phyloP scores from a whole-genome alignment of 2,329 filamentous ascomycete genomes.

The Paradendryphiella salina region DNA sequence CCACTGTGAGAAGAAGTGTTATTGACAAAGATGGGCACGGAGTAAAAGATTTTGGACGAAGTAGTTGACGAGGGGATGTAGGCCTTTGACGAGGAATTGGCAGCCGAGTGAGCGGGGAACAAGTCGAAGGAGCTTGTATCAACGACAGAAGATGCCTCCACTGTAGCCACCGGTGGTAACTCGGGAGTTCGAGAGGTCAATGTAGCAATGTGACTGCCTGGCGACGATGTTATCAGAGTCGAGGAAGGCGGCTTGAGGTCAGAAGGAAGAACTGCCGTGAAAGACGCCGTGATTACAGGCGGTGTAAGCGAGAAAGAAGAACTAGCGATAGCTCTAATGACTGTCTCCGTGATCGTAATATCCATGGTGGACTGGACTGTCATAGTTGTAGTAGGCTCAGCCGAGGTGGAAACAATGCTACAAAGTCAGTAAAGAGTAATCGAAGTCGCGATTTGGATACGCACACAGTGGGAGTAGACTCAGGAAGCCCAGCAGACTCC shows the following conservation, averaged over 20 bases:
- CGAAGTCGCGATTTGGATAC: not conserved
- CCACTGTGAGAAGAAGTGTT: constrained; percentile 3
- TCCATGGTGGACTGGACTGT: constrained; percentile 22
- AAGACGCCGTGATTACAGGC: not conserved
- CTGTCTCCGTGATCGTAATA: not conserved
- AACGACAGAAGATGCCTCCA: not conserved
- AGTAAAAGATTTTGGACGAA: too few species aligned
- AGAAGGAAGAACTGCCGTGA: constrained; percentile 1
- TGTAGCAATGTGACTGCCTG: not conserved
- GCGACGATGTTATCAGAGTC: not conserved
- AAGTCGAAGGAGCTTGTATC: not conserved
- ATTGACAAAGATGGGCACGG: not conserved
- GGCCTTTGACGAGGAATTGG: constrained; percentile 3
- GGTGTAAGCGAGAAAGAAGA: not conserved
- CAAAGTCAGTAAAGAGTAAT: not conserved
- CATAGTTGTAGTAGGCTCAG: constrained; percentile 19
- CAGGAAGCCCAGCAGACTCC: not conserved
- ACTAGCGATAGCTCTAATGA: not conserved
- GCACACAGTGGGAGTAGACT: not conserved
- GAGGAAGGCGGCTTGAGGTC: not conserved
- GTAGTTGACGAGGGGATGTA: not conserved
- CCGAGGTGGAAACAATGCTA: not conserved
- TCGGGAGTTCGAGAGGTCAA: not conserved
- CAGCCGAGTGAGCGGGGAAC: not conserved
- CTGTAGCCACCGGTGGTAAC: not conserved